These are phyloP conservation scores for Salix viminalis DNA, from an alignment of 345 rosid genomes.

Conservation along the genomic window DNA sequence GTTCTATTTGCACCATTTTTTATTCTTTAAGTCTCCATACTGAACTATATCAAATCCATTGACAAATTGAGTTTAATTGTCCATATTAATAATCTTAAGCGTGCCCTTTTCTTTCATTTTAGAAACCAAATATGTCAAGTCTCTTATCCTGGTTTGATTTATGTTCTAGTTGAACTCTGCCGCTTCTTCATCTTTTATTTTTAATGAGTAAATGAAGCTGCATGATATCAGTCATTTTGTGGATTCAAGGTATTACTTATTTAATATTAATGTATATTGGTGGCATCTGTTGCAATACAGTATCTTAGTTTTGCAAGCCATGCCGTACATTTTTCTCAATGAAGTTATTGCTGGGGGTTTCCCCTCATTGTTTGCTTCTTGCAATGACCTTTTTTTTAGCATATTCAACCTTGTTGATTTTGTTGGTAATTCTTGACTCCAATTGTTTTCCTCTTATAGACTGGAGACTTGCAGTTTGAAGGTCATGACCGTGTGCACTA, in stretches of 20 bases:
- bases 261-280: not conserved
- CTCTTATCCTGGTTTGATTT: not conserved
- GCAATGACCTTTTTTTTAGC: not conserved
- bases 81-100: not conserved
- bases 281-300: not conserved
- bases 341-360: not conserved
- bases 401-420: not conserved
- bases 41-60: not conserved
- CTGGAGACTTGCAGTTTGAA: conserved; percentile 62
- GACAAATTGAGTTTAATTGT: not conserved
- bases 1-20: not conserved
- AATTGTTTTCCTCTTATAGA: conserved; percentile 34
- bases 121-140: not conserved
- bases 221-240: not conserved
- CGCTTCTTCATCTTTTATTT: not conserved
- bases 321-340: not conserved
- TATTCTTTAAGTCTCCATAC: not conserved
- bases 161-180: not conserved
- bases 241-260: not conserved
- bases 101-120: not conserved
- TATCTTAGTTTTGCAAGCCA: not conserved
- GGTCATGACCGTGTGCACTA: conserved; percentile 56
- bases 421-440: conserved; percentile 10
- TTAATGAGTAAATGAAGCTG: no score
- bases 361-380: not conserved